Base-by-base conservation (phyloP, 148 eudicot genomes). In the Chenopodium formosanum region DNA sequence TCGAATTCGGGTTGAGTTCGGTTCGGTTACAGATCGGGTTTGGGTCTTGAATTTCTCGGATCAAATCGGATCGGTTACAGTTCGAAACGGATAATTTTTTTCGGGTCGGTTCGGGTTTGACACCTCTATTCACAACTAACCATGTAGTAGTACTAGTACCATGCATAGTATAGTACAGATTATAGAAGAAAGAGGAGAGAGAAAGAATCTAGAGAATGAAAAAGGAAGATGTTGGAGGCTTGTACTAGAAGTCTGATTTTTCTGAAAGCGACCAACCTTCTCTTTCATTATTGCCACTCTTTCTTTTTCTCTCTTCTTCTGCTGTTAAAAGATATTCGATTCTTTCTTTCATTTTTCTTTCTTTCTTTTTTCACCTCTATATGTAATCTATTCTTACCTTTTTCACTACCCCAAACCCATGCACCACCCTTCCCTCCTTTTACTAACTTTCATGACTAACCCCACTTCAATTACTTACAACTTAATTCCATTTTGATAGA, bases 201-300 rank as follows among this genome's bases (percentile, higher is more conserved):
- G 87, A 73, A 81, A 86, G 87, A 85, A 88, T 90, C 87, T 82
- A 62, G 40, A 83, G 78, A 85, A 40, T 40, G 44, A 40, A 40
- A 91, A 91, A 91, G 92, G 85, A 58, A 77, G 13, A 87, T 79
- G 82, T 89, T 90, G 93, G 90, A 90, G 91, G 75, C 86, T 90
- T 92, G 94, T 91, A 89, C 48, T 34, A 70, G 85, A 92, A 92
- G 91, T 86, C 84, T 83, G 85, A 77, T 81, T 82, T 23, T 22
- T 2, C 72, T 77, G 93, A 91, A 91, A 91, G 89, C 76, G 88
- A 92, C 87, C 85, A 86, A 75, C 89, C 40, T 64, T 78, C 19
- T 63, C 87, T 76, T 83, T 82, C 79, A 79, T 83, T 52, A 66
- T 74, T 74, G 65, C 78, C 52, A 73, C 48, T 69, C 80, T 52